These are phyloP conservation scores for Talaromyces nanjingensis DNA, from an alignment of 495 filamentous ascomycete species.

Conservation along the genomic window DNA sequence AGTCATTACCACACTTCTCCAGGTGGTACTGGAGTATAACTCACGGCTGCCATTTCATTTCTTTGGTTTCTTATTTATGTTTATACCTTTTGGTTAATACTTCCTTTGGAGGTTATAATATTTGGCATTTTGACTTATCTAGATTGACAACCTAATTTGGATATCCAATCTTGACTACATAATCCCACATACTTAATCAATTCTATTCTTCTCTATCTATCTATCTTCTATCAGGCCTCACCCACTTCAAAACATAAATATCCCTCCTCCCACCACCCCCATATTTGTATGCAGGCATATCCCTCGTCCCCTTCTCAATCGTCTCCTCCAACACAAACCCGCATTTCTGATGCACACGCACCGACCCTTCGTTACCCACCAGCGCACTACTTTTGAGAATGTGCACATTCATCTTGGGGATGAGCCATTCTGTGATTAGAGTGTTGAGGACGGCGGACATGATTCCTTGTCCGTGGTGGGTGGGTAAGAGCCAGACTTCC, in stretches of 20 bases:
- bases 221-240: neutral
- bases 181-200: neutral
- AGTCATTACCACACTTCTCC: slow-evolving; percentile 27
- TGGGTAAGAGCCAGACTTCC: slow-evolving; percentile 18
- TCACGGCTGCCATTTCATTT: neutral
- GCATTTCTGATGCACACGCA: slow-evolving; percentile 20
- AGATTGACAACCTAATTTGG: neutral
- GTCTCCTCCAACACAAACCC: slow-evolving; percentile 13
- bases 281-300: slow-evolving; percentile 7
- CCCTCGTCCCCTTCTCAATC: slow-evolving; percentile 14
- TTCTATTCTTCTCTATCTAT: neutral
- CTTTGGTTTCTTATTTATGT: neutral
- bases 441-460: slow-evolving; percentile 18
- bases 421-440: slow-evolving; percentile 18
- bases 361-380: slow-evolving; percentile 19
- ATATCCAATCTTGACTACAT: neutral
- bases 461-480: slow-evolving; percentile 21
- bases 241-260: slow-evolving; percentile 10
- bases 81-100: neutral
- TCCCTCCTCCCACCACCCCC: slow-evolving; percentile 17
- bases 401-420: slow-evolving; percentile 22
- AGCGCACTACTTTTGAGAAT: slow-evolving; percentile 14
- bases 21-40: slow-evolving; percentile 13
- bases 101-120: neutral
- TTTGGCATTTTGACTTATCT: neutral